Base-by-base conservation (phyloP, 148 eudicot genomes). In the Chenopodium berlandieri region DNA sequence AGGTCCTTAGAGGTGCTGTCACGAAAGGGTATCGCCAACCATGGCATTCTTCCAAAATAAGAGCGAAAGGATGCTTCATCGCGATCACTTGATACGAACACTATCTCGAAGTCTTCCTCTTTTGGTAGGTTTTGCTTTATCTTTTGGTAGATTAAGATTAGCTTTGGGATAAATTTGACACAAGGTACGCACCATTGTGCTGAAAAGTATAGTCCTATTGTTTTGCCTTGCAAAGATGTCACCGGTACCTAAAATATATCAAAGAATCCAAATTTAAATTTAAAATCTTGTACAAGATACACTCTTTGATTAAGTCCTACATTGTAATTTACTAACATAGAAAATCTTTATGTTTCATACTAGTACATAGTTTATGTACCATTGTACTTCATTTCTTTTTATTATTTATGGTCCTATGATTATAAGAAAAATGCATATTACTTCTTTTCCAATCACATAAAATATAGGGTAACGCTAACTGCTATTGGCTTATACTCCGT, bases 171-270 rank as follows among this genome's bases (percentile, higher is more conserved):
- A 83, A 91, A 92, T 22, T 86, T 86, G n/a, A 68, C 71, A 60
- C 89, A 91, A 5, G 97, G 97, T 73, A 79, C 63, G 40, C 94
- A 91, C 97, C 97, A 92, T 66, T 92, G 82, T 58, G 97, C 97
- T 48, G 94, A 86, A 83, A 92, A 92, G 75, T 87, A 92, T 23
- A 92, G 90, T 30, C 94, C 97, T 22, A 90, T 79, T 64, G 94
- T 92, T 81, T 91, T 92, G 47, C 97, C 94, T 17, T 74, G 82
- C 50, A 92, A 79, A 2, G 90, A 89, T 52, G 85, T 72, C 47
- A 91, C 88, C 0, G 83, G 82, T 13, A 89, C 90, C 96, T 91
- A 73, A 75, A 78, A 56, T 22, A 9, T 9, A n/a, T 12, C 19
- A 58, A 54, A 54, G 1, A 2, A 56, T 31, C 46, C 27, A 32